Conservation (phyloP, 306 rosid genomes). For the Potentilla sterilis region DNA sequence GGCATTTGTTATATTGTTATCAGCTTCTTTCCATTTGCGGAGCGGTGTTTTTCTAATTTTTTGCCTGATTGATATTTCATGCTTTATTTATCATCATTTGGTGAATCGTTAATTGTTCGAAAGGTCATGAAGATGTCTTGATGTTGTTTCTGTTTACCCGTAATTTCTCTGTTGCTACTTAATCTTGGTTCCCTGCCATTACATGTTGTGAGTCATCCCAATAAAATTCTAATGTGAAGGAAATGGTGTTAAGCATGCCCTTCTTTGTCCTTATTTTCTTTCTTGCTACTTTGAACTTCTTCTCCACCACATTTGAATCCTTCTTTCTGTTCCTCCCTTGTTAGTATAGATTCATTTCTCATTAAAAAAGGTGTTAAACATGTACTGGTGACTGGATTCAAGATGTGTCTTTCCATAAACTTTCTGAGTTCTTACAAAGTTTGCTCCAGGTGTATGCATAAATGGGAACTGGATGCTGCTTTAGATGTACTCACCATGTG, state of each 20-base stretch:
- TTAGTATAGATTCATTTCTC: neutral
- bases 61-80: neutral
- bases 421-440: constrained; percentile 13
- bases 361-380: neutral
- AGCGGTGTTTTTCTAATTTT: neutral
- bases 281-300: neutral
- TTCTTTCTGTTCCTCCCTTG: neutral
- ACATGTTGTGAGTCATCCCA: neutral
- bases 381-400: neutral
- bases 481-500: constrained; percentile 97
- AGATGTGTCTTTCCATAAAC: neutral
- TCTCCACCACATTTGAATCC: neutral
- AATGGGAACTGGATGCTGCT: constrained; percentile 94
- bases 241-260: neutral
- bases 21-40: constrained; percentile 14
- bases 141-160: neutral
- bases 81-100: neutral
- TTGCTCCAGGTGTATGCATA: constrained; percentile 66
- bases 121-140: neutral
- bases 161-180: neutral
- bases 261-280: constrained; percentile 1
- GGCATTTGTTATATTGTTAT: constrained; percentile 3
- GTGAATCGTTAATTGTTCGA: neutral
- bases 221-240: neutral
- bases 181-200: neutral